Base-by-base conservation (phyloP, 768 basidiomycete genomes). In the Tulasnella sp. region DNA sequence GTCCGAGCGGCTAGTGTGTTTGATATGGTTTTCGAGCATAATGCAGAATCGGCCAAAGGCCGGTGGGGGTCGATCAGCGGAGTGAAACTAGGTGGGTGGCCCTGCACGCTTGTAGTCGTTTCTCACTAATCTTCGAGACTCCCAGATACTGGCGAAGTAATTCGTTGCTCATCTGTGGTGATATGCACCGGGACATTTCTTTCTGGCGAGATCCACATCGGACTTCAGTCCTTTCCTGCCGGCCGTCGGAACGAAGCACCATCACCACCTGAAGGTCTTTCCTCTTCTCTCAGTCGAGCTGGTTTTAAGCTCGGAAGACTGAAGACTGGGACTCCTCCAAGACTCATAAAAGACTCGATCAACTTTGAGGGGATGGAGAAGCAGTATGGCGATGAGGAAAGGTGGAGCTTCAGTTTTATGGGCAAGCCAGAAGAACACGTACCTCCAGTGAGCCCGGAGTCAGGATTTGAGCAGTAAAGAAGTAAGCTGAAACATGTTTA, bases 131-230 rank as follows among this genome's bases (percentile, higher is more conserved):
- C 35, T 22, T 41, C 16, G 6, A 72, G 9, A 36, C n/a, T 39
- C 62, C 39, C 78, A 92, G 92, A 92, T 37, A 83, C 86, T 4
- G 91, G 92, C 11, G 89, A 94, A 67, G 77, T 88, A 19, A 87
- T 95, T 35, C 81, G 82, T 19, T 95, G 92, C 76, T 87, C 89
- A 3, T 88, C 89, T 75, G 91, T 95, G 12, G 90, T 96, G 35
- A 85, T 96, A 16, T 94, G 92, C 76, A 95, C 94, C 0, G 94
- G 94, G 8, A 96, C 94, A 0, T 96, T 96, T 78, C 84, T 96
- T 32, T 90, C 90, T 2, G 94, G 92, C 12, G 92, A 95, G 80
- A 93, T 95, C 62, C 94, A 95, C 77, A 91, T 96, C 62, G 94
- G 75, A 26, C 69, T 76, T 16, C 41, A 70, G n/a, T 89, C 75